Percentiles rank a stretch among this genome's conserved stretches.
phyloP scores from a whole-genome alignment of 495 filamentous ascomycete species.

The Bathelium albidoporum region DNA sequence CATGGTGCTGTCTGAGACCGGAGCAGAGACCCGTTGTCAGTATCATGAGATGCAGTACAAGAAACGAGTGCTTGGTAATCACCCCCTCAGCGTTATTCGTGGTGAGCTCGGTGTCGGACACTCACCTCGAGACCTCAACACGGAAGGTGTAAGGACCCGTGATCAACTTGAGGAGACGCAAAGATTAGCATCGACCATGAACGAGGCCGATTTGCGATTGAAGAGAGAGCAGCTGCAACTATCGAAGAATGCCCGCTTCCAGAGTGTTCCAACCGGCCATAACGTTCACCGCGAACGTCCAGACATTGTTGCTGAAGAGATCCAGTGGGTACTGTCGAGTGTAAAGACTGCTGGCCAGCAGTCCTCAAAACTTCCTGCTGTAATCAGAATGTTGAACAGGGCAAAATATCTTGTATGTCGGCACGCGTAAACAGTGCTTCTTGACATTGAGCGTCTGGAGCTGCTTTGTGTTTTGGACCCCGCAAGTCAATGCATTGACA shows the following conservation, averaged over 20 bases:
- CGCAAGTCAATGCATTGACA: too few relatives aligned
- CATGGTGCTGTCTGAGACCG: constrained; percentile 34
- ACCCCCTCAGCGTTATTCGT: constrained; percentile 34
- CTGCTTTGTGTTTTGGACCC: too few relatives aligned
- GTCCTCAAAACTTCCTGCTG: too few relatives aligned
- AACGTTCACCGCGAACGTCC: constrained; percentile 39
- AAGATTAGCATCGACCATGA: constrained; percentile 31
- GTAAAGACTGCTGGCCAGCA: neutral
- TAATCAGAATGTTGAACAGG: too few relatives aligned
- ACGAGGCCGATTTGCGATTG: constrained; percentile 30
- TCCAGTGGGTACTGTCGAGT: constrained; percentile 35
- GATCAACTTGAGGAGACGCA: constrained; percentile 15
- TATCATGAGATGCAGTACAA: constrained; percentile 34
- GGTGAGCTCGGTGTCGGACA: constrained; percentile 30
- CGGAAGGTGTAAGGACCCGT: constrained; percentile 19
- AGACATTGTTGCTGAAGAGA: constrained; percentile 38
- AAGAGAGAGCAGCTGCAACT: constrained; percentile 39
- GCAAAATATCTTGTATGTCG: too few relatives aligned
- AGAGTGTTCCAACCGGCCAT: constrained; percentile 39
- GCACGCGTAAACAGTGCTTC: too few relatives aligned
- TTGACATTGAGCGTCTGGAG: too few relatives aligned
- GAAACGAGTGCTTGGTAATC: constrained; percentile 23
- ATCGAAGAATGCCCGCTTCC: constrained; percentile 28
- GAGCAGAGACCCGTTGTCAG: constrained; percentile 31
- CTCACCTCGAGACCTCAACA: constrained; percentile 31